Percentiles rank a stretch among this genome's conserved stretches.
phyloP scores from a whole-genome alignment of 768 basidiomycete species.

The Phaffia australis region DNA sequence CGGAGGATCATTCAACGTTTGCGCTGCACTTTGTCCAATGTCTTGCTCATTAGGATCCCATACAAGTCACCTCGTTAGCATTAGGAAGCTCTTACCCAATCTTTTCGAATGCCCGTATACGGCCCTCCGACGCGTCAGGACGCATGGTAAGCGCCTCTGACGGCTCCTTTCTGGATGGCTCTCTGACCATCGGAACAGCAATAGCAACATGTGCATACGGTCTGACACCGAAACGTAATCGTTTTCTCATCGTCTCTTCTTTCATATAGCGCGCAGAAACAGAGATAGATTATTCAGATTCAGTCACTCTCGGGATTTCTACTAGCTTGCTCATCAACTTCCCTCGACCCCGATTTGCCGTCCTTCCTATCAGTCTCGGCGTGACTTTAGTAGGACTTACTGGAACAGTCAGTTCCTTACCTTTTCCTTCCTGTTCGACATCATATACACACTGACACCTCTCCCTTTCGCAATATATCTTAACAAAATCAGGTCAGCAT shows the following conservation, averaged over 20 bases:
- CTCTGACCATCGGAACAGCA: neutral
- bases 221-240: neutral
- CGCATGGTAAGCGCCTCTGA: constrained; percentile 34
- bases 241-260: neutral
- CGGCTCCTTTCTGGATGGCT: neutral
- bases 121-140: constrained; percentile 41
- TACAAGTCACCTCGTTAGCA: constrained; percentile 72
- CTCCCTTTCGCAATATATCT: constrained; percentile 29
- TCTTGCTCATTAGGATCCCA: constrained; percentile 54
- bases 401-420: constrained; percentile 48
- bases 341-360: constrained; percentile 42
- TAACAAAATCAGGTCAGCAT: constrained; percentile 19
- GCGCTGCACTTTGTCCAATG: neutral
- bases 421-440: constrained; percentile 64
- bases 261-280: constrained; percentile 59
- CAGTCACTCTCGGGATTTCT: constrained; percentile 50
- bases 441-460: constrained; percentile 40
- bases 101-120: constrained; percentile 57
- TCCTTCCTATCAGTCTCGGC: constrained; percentile 58
- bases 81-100: constrained; percentile 55
- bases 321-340: constrained; percentile 40
- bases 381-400: constrained; percentile 75
- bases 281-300: constrained; percentile 73
- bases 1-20: neutral
- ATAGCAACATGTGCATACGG: too few species aligned